phyloP scores from a whole-genome alignment of 345 rosid genomes.

The Noccaea caerulescens region DNA sequence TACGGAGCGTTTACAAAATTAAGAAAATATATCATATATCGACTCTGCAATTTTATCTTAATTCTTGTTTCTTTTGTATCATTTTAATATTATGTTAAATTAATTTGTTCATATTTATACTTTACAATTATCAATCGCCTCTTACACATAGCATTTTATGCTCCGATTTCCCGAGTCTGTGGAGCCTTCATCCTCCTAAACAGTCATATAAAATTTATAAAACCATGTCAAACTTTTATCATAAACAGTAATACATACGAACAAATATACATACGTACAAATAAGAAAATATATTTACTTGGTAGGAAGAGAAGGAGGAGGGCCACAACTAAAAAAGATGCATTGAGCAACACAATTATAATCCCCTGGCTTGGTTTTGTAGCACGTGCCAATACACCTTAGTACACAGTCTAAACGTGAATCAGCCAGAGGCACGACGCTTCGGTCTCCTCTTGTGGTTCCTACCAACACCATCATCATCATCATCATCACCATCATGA shows the following conservation, averaged over 20 bases:
- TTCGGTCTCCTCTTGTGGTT: constrained; percentile 1
- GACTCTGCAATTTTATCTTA: no score
- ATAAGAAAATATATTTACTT: not conserved
- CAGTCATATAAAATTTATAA: not conserved
- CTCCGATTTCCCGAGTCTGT: not conserved
- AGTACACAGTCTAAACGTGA: not conserved
- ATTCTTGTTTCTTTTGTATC: no score
- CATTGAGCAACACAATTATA: constrained; percentile 16
- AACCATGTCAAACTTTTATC: not conserved
- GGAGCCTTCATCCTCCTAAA: constrained; percentile 27
- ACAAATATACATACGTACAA: not conserved
- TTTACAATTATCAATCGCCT: no score
- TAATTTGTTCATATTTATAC: no score
- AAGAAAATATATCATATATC: no score
- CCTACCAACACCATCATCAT: constrained; percentile 29
- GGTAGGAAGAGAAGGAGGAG: constrained; percentile 23
- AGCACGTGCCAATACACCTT: not conserved
- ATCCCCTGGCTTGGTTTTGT: not conserved
- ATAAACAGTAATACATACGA: not conserved
- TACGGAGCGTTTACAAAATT: no score
- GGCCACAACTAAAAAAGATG: constrained; percentile 27
- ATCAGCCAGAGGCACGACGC: not conserved
- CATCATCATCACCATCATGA: constrained; percentile 3
- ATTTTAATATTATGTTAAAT: no score
- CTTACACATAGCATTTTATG: not conserved